Conservation (phyloP, 2,329 filamentous ascomycete genomes). For the Sporothrix luriei region DNA sequence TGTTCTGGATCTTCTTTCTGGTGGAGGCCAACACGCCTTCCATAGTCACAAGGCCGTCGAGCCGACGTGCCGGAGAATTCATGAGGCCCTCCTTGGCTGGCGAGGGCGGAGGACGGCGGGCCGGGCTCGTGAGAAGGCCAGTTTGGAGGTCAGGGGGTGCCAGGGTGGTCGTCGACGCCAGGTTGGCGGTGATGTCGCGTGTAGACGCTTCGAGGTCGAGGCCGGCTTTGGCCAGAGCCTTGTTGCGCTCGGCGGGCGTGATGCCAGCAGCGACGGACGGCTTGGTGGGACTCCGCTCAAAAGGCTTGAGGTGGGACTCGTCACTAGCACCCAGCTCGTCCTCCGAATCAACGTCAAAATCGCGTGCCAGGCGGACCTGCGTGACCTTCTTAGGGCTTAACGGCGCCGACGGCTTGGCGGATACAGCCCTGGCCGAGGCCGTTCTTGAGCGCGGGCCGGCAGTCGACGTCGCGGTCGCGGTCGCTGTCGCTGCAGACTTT, state of each 20-base stretch:
- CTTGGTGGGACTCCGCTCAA: conserved; percentile 61
- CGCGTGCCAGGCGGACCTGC: conserved; percentile 53
- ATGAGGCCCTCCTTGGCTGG: conserved; percentile 57
- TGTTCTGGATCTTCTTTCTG: conserved; percentile 31
- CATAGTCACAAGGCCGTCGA: conserved; percentile 47
- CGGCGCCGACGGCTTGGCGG: conserved; percentile 47
- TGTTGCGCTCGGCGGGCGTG: conserved; percentile 37
- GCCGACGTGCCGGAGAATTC: conserved; percentile 58
- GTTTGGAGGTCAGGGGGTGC: conserved; percentile 44
- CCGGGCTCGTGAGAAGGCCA: conserved; percentile 56
- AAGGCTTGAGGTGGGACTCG: conserved; percentile 53
- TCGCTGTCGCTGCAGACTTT: conserved; percentile 35
- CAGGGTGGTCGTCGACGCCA: neutral
- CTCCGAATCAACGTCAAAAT: conserved; percentile 55
- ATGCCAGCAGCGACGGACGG: conserved; percentile 44
- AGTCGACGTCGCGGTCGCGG: neutral
- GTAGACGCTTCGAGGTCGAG: conserved; percentile 23
- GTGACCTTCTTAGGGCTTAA: conserved; percentile 68
- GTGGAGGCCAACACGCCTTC: conserved; percentile 11
- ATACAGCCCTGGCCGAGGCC: conserved; percentile 35
- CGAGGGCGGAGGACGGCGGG: conserved; percentile 56
- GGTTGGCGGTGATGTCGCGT: conserved; percentile 38
- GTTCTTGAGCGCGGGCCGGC: conserved; percentile 16
- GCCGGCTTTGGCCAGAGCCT: conserved; percentile 26
- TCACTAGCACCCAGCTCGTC: conserved; percentile 61